Base-by-base conservation (phyloP, 1,284 basidiomycete genomes). In the Phlebopus sp. region DNA sequence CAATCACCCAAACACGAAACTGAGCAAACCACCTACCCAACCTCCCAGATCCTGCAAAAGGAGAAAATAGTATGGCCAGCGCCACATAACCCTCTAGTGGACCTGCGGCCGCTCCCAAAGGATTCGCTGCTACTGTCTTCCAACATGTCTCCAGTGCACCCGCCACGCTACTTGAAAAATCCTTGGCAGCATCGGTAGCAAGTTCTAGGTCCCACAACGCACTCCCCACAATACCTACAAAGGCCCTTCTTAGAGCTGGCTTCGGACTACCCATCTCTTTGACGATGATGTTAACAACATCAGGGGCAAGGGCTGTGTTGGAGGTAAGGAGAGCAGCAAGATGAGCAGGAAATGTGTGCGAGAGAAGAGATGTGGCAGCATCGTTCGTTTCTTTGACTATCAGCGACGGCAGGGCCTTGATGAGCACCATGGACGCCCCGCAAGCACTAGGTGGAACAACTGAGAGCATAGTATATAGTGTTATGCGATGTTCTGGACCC, bases 61-160 rank as follows among this genome's bases (percentile, higher is more conserved):
- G 81, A 1, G 86, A 84, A 13, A 92, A 72, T 4, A 92, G 68
- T 3, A 85, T 69, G 0, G 90, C 80, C 17, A 84, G 64, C 1
- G 88, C 83, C 9, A 93, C 76, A 61, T 93, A 96, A 0, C 89
- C 92, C 60, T 96, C 93, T 29, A 92, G 63, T 19, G 88, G 82
- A 0, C 88, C 86, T 1, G 78, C 78, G 27, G 77, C 66, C 0
- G 77, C 63, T 40, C 73, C 82, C 51, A 82, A 64, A 4, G 79
- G 83, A 56, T 79, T 87, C 2, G 73, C 68, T 7, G 79, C 66
- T 37, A 80, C 78, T 19, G 73, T 78, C 69, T 90, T 92, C 47
- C 96, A 62, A 57, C 77, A 81, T 0, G 68, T 70, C 56, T 94
- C 90, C 18, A 95, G 70, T 0, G 82, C 75, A 0, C 82, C 77